Evolutionary conservation across 345 rosid species (phyloP).

Genomic region (Carallia pectinifolia): DNA sequence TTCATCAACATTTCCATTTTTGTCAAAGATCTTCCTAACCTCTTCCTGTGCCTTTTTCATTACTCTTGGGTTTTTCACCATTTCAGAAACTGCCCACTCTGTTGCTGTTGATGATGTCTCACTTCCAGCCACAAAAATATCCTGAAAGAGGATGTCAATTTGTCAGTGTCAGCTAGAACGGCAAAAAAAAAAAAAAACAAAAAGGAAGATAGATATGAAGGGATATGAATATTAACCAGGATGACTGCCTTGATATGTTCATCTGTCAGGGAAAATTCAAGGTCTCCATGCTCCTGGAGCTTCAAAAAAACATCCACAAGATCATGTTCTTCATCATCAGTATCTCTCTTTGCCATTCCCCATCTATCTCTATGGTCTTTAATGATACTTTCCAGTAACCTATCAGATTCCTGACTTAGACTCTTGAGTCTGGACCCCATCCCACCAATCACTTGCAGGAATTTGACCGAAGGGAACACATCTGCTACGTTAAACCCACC

Average conservation of each 20-base stretch:
- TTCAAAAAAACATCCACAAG: conserved; percentile 22
- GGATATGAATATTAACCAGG: neutral
- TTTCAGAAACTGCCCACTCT: conserved; percentile 29
- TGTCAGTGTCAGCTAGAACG: too few relatives aligned
- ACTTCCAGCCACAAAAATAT: conserved; percentile 27
- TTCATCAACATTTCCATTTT: conserved; percentile 21
- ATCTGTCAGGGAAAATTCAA: conserved; percentile 4
- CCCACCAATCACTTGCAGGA: neutral
- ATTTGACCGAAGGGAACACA: conserved; percentile 13
- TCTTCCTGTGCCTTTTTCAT: conserved; percentile 26
- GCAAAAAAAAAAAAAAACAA: too few relatives aligned
- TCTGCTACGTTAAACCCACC: conserved; percentile 29
- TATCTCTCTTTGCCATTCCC: neutral
- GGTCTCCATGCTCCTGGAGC: conserved; percentile 13
- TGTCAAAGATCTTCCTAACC: conserved; percentile 19
- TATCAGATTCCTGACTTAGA: neutral
- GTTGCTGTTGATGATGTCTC: conserved; percentile 26
- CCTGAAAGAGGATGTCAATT: conserved; percentile 11
- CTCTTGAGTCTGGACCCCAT: neutral
- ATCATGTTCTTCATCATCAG: neutral
- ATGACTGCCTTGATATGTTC: conserved; percentile 19
- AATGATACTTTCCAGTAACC: conserved; percentile 7
- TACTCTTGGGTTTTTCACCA: conserved; percentile 26
- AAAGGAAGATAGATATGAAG: neutral
- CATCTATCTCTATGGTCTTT: conserved; percentile 1